These are phyloP conservation scores for Plenodomus biglobosus DNA, from an alignment of 2,329 filamentous ascomycete genomes.

Conservation along the genomic window DNA sequence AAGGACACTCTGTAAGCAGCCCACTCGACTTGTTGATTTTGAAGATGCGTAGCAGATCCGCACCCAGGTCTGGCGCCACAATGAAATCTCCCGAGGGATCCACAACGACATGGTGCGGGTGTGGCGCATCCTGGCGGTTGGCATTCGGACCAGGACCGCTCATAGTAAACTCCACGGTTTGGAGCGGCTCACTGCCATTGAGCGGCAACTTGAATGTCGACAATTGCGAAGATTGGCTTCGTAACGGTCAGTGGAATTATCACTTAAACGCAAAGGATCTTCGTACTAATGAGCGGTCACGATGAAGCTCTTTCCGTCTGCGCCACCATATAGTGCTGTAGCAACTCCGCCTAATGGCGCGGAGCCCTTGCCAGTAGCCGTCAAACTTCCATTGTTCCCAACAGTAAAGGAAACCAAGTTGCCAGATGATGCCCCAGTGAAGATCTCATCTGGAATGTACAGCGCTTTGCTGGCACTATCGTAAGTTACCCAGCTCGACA, in stretches of 20 bases:
- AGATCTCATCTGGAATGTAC: slow-evolving; percentile 34
- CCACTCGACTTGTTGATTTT: slow-evolving; percentile 52
- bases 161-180: slow-evolving; percentile 36
- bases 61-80: slow-evolving; percentile 57
- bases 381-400: slow-evolving; percentile 30
- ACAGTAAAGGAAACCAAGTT: slow-evolving; percentile 29
- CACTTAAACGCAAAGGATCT: not conserved
- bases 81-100: slow-evolving; percentile 55
- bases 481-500: slow-evolving; percentile 39
- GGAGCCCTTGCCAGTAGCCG: slow-evolving; percentile 21
- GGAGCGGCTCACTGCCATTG: slow-evolving; percentile 27
- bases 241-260: not conserved
- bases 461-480: slow-evolving; percentile 28
- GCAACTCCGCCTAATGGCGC: slow-evolving; percentile 31
- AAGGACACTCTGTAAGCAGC: slow-evolving; percentile 50
- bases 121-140: slow-evolving; percentile 57
- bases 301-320: slow-evolving; percentile 34
- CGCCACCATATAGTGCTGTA: slow-evolving; percentile 31
- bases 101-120: slow-evolving; percentile 56
- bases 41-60: slow-evolving; percentile 58
- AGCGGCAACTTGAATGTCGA: slow-evolving; percentile 43
- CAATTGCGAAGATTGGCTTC: slow-evolving; percentile 34
- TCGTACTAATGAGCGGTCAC: slow-evolving; percentile 37
- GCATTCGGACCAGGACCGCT: slow-evolving; percentile 47
- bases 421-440: slow-evolving; percentile 18